These are phyloP conservation scores for Dictyostelium purpureum DNA, from an alignment of 78 protist genomes.

Conservation along the genomic window DNA sequence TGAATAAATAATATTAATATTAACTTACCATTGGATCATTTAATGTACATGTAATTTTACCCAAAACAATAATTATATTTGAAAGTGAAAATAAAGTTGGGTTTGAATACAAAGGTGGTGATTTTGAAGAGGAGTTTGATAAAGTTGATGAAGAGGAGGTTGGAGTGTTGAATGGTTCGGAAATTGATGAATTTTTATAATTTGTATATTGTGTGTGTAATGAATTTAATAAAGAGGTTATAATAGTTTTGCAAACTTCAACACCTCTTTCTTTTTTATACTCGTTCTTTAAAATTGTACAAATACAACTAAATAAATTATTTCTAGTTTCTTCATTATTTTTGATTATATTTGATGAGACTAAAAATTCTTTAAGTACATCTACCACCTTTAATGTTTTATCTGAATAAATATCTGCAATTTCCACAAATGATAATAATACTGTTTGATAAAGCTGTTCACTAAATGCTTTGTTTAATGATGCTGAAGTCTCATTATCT, in stretches of 20 bases:
- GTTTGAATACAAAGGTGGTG: neutral
- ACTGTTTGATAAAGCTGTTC: constrained; percentile 39
- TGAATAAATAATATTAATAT: neutral
- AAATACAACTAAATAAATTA: constrained; percentile 1
- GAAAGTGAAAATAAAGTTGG: neutral
- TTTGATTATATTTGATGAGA: neutral
- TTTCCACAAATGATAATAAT: constrained; percentile 10
- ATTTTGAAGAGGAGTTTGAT: neutral
- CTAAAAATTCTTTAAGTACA: constrained; percentile 25
- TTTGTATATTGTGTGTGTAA: constrained; percentile 9
- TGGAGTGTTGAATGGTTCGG: neutral
- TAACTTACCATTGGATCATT: too few species aligned
- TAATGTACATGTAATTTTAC: constrained; percentile 39
- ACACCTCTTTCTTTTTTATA: constrained; percentile 40
- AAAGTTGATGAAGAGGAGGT: neutral
- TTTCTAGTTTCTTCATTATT: constrained; percentile 6
- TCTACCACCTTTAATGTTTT: constrained; percentile 19
- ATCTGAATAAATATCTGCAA: constrained; percentile 50
- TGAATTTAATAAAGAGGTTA: constrained; percentile 16
- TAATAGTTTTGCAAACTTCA: constrained; percentile 10
- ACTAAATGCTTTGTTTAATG: constrained; percentile 3
- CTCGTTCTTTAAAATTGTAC: constrained; percentile 38
- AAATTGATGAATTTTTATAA: neutral
- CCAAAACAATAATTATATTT: constrained; percentile 23
- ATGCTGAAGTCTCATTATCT: neutral